These are phyloP conservation scores for Austroboletus niveus DNA, from an alignment of 1,284 basidiomycete species.

Conservation along the genomic window DNA sequence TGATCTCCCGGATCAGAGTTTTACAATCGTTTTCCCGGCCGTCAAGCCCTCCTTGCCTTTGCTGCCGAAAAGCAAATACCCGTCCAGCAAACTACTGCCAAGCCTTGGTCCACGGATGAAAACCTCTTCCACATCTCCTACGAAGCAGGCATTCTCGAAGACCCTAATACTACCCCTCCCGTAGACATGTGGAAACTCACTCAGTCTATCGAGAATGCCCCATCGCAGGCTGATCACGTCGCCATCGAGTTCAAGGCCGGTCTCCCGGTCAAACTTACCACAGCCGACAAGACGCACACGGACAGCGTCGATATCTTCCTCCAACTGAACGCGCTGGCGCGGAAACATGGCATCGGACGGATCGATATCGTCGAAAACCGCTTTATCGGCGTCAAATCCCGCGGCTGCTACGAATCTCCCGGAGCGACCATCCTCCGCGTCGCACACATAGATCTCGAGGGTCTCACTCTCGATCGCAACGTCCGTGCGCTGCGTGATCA, in stretches of 20 bases:
- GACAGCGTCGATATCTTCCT: slow-evolving; percentile 97
- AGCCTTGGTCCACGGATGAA: slow-evolving; percentile 99
- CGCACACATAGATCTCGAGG: slow-evolving; percentile 96
- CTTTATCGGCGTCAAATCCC: slow-evolving; percentile 98
- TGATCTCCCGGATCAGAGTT: slow-evolving; percentile 60
- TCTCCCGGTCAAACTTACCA: slow-evolving; percentile 79
- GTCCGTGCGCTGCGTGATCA: slow-evolving; percentile 94
- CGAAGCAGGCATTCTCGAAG: slow-evolving; percentile 98
- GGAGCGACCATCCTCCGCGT: slow-evolving; percentile 94
- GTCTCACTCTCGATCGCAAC: slow-evolving; percentile 95
- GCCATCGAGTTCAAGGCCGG: slow-evolving; percentile 85
- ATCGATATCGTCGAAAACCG: slow-evolving; percentile 99
- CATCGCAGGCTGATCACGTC: slow-evolving; percentile 78
- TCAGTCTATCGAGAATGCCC: slow-evolving; percentile 80
- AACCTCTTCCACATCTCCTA: slow-evolving; percentile 99
- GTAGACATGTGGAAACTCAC: slow-evolving; percentile 99
- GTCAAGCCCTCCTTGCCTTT: slow-evolving; percentile 89
- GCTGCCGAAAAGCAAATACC: slow-evolving; percentile 90
- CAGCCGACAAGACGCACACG: slow-evolving; percentile 65
- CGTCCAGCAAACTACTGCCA: slow-evolving; percentile 92
- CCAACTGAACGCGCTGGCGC: slow-evolving; percentile 86
- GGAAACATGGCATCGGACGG: slow-evolving; percentile 94
- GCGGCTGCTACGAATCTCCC: slow-evolving; percentile 98
- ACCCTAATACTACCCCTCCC: slow-evolving; percentile 94
- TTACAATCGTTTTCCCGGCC: slow-evolving; percentile 96